Evolutionary conservation across 2,329 filamentous ascomycete genomes (phyloP), one percentile per base, ranked within the genome.

Genomic region (Aureobasidium musti): DNA sequence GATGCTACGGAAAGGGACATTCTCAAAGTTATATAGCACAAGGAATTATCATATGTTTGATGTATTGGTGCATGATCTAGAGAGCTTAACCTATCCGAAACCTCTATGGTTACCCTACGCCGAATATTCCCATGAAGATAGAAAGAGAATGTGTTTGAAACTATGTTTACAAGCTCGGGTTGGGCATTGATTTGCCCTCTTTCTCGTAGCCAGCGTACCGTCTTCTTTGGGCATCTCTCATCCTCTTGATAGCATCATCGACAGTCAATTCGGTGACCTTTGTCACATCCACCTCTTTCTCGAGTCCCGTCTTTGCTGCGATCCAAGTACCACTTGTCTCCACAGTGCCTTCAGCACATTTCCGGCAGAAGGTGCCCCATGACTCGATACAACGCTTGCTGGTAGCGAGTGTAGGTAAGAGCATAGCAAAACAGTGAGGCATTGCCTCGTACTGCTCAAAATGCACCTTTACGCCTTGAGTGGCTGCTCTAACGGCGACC

Each of bases 391-490:
- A 79, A 63, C 76, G 68, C 7, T 72, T 67, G 7, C 73, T 71
- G 0, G 69, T 75, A 3, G 69, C 57, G 2, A 76, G 65, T 1
- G 70, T 66, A n/a, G 79, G 79, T 4, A 82, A 67, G 65, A 83
- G 67, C 77, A 81, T 77, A 0, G 73, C 76, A 70, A 83, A 94
- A 71, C 86, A 87, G 77, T 93, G 91, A 64, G 91, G 90, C 91
- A 94, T 94, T 3, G 86, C 89, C 75, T 92, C 88, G 74, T 87
- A 95, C 77, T 91, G 86, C 74, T 91, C 86, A 72, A 87, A 89
- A 3, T 86, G 81, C 0, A 93, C 84, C 0, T 72, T 73, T 0
- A 89, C 88, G 5, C 85, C 86, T 53, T 89, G 84, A 8, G 72
- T 69, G 19, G 80, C 80, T 13, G 90, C 80, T 45, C 82, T 81